phyloP scores from a whole-genome alignment of 208 protist genomes.

The Leptomonas pyrrhocoris region DNA sequence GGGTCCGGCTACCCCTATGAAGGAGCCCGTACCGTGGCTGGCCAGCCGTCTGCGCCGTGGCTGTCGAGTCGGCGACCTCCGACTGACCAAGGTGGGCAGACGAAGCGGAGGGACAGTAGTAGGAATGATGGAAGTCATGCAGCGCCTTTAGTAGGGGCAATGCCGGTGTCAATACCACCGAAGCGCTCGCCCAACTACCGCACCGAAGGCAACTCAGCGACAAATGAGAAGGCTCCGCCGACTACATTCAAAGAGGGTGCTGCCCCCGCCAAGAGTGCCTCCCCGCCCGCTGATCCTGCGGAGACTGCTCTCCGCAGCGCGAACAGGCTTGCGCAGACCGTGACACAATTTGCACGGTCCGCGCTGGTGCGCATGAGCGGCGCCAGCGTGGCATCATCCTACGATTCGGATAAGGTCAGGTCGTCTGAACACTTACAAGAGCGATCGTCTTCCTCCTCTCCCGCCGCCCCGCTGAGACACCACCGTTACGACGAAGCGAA shows the following conservation, averaged over 20 bases:
- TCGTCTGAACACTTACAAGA: neutral
- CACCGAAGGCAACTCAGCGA: neutral
- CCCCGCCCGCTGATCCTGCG: neutral
- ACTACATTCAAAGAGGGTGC: neutral
- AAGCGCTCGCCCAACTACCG: neutral
- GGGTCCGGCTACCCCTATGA: neutral
- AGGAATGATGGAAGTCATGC: neutral
- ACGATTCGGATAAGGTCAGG: neutral
- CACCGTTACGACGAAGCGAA: conserved; percentile 9
- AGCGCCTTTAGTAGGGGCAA: neutral
- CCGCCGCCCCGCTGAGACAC: neutral
- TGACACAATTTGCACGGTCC: neutral
- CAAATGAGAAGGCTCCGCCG: neutral
- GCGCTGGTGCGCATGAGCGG: neutral
- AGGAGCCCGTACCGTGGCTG: neutral
- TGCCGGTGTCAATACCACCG: neutral
- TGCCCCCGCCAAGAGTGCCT: too few species aligned
- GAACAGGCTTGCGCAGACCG: neutral
- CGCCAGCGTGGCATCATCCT: neutral
- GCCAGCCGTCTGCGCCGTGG: neutral
- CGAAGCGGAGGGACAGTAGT: neutral
- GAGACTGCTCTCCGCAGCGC: neutral
- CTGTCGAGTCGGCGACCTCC: neutral
- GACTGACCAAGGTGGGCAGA: neutral
- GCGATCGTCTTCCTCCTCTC: neutral